Base-by-base conservation (phyloP, 306 rosid genomes). In the Cyclanthera cordifolia region DNA sequence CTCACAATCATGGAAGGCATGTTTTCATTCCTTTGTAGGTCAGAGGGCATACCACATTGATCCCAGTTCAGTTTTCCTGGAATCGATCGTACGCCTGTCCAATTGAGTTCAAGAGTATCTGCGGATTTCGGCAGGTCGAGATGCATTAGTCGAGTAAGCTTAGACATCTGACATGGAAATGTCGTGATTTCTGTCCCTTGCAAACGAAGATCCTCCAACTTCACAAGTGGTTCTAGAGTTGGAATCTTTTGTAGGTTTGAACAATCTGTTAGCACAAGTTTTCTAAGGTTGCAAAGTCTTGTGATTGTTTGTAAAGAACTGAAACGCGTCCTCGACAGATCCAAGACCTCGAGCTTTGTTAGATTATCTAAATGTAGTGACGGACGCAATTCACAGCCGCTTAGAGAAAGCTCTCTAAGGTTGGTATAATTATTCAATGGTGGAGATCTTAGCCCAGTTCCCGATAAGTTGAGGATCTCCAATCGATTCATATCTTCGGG, bases 141-240 rank as follows among this genome's bases (percentile, higher is more conserved):
- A 17, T 6, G 71, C 65, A 71, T 67, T 17, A 81, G 48, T 20
- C 2, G 17, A 19, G 66, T 41, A 60, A 77, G 4, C 67, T 21
- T 3, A 0, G 67, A 21, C 55, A 77, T 67, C 73, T 25, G 61
- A 55, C 65, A 59, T 3, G 73, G 82, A 50, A 81, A 74, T 0
- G 41, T 17, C 19, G n/a, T 54, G 60, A 81, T 8, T 30, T 27
- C 0, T 15, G 71, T 78, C 14, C 77, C 79, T 14, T 76, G 69
- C 12, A 77, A 41, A 53, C 74, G 58, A 53, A 81, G 82, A 27
- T 68, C 79, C 53, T 77, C 82, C 28, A 81, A 74, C 15, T 25
- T 10, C 32, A 0, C 14, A 0, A 72, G 66, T 41, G 71, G 41
- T 0, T 51, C 23, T 24, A 71, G 72, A 53, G 0, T 1, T 23